Percentiles rank a stretch among this genome's conserved stretches.
phyloP scores from a whole-genome alignment of 768 basidiomycete species.

The Calvatia gigantea region DNA sequence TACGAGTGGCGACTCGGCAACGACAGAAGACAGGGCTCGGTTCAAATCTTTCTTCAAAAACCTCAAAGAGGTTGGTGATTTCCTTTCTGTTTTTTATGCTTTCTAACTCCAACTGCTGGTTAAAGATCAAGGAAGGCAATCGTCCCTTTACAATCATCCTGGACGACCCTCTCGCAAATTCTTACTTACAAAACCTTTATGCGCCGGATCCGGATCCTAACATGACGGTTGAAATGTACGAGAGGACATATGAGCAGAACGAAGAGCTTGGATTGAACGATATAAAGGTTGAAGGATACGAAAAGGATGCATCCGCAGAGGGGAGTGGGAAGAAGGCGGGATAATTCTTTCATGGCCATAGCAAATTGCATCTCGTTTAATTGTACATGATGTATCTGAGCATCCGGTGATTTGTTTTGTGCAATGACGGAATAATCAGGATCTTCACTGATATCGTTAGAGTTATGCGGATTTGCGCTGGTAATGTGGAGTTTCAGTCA shows the following conservation, averaged over 20 bases:
- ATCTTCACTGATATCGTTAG: too few relatives aligned
- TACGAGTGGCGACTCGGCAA: conserved; percentile 63
- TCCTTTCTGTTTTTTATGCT: too few relatives aligned
- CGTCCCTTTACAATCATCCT: conserved; percentile 88
- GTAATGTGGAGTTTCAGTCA: too few relatives aligned
- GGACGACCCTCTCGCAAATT: conserved; percentile 94
- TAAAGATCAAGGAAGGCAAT: conserved; percentile 73
- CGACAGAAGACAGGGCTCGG: conserved; percentile 42
- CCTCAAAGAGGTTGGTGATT: conserved; percentile 63
- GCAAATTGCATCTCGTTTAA: too few relatives aligned
- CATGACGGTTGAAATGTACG: conserved; percentile 80
- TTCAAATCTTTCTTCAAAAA: conserved; percentile 76
- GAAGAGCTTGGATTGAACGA: conserved; percentile 93
- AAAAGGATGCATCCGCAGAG: conserved; percentile 30
- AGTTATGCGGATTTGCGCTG: too few relatives aligned
- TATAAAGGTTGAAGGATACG: conserved; percentile 79
- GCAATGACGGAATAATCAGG: too few relatives aligned
- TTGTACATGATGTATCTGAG: too few relatives aligned
- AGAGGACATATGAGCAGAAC: conserved; percentile 86
- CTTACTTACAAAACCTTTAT: conserved; percentile 94
- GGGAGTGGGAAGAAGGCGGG: conserved; percentile 2
- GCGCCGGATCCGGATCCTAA: conserved; percentile 97
- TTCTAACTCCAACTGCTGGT: too few relatives aligned
- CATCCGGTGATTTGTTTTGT: too few relatives aligned
- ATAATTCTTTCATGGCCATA: too few relatives aligned